phyloP scores from a whole-genome alignment of 305 asterid genomes.

The Fraxinus sp. region DNA sequence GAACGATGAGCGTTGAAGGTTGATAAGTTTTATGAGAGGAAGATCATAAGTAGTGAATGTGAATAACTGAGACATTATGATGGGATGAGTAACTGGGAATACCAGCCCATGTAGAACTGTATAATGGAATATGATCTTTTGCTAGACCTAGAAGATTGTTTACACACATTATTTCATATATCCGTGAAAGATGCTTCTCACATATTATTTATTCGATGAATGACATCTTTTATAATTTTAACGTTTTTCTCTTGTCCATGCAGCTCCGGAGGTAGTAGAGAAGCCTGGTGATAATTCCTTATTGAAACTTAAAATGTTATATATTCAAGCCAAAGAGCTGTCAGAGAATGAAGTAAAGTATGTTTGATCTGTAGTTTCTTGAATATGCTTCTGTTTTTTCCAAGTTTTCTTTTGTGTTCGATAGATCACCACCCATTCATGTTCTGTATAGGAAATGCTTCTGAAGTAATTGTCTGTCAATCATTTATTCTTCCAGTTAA shows the following conservation, averaged over 20 bases:
- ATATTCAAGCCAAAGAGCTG: constrained; percentile 80
- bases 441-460: background rate
- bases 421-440: background rate
- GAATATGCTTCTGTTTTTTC: background rate
- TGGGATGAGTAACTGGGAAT: background rate
- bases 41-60: background rate
- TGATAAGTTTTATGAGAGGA: background rate
- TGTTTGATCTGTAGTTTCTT: constrained; percentile 14
- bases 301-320: constrained; percentile 61
- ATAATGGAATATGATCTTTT: background rate
- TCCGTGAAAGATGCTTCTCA: background rate
- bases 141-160: background rate
- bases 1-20: background rate
- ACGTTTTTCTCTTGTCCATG: constrained; percentile 15
- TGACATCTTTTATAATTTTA: constrained; percentile 1
- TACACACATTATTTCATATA: background rate
- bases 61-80: background rate
- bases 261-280: constrained; percentile 90
- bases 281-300: constrained; percentile 85
- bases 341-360: constrained; percentile 80
- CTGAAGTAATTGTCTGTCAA: background rate
- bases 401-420: constrained; percentile 7
- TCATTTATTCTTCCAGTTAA: constrained; percentile 12
- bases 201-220: background rate
- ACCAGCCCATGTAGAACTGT: background rate